Conservation (phyloP, 139 green algal genomes). For the Closterium sp. region DNA sequence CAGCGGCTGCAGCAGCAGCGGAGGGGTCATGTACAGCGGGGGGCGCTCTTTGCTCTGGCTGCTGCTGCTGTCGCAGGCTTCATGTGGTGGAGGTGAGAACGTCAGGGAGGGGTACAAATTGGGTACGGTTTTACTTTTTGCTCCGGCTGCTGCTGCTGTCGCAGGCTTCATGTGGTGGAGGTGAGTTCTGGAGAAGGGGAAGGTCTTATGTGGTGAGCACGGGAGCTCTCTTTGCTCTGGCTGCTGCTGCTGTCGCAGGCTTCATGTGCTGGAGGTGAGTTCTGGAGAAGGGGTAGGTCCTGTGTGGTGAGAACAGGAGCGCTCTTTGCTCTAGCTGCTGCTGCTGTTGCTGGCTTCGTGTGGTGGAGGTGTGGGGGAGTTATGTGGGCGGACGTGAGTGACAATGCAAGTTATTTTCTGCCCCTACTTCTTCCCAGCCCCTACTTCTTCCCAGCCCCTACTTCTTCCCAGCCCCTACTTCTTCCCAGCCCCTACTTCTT, state of each 20-base stretch:
- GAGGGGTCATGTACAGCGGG: neutral
- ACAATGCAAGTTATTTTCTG: no score
- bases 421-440: no score
- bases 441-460: no score
- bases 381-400: no score
- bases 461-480: no score
- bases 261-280: neutral
- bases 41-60: neutral
- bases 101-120: no score
- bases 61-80: neutral
- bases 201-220: neutral
- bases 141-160: neutral
- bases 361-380: neutral
- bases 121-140: neutral
- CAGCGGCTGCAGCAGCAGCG: neutral
- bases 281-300: neutral
- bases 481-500: no score
- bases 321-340: neutral
- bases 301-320: neutral
- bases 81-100: neutral
- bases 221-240: neutral
- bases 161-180: neutral
- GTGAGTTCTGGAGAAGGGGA: neutral
- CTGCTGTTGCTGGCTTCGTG: neutral
- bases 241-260: neutral